Evolutionary conservation across 2,329 filamentous ascomycete species (phyloP).

Genomic region (Niveomyces coronatus): DNA sequence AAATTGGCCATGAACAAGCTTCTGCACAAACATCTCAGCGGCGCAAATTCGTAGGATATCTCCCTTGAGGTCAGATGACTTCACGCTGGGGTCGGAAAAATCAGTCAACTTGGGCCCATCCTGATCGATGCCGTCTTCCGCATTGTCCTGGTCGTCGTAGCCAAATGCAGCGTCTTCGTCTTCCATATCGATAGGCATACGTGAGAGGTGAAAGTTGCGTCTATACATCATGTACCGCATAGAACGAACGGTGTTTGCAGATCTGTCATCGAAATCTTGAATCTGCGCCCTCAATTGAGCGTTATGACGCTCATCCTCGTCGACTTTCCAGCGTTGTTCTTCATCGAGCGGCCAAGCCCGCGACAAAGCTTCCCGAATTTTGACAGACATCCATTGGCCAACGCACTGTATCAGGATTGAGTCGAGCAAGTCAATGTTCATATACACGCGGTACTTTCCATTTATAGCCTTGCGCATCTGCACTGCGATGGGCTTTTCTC

Average conservation of each 20-base stretch:
- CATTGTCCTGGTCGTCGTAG: slow-evolving; percentile 20
- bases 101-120: slow-evolving; percentile 16
- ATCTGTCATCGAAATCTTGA: no score
- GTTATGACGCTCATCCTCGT: not conserved
- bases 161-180: slow-evolving; percentile 23
- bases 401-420: slow-evolving; percentile 31
- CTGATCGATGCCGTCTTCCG: slow-evolving; percentile 24
- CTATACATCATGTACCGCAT: slow-evolving; percentile 2
- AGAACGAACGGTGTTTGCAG: no score
- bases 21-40: slow-evolving; percentile 7
- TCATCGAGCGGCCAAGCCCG: not conserved
- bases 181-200: slow-evolving; percentile 33
- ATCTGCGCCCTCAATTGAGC: slow-evolving; percentile 3
- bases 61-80: not conserved
- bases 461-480: slow-evolving; percentile 29
- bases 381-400: slow-evolving; percentile 17
- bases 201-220: not conserved
- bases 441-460: slow-evolving; percentile 45
- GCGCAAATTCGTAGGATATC: slow-evolving; percentile 9
- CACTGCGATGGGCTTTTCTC: slow-evolving; percentile 22
- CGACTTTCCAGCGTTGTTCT: not conserved
- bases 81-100: not conserved
- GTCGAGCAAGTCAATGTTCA: slow-evolving; percentile 39
- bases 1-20: slow-evolving; percentile 7
- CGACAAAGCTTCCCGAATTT: not conserved